Conservation (phyloP, 352 stramenopile species). For the Globisporangium cystogenes region DNA sequence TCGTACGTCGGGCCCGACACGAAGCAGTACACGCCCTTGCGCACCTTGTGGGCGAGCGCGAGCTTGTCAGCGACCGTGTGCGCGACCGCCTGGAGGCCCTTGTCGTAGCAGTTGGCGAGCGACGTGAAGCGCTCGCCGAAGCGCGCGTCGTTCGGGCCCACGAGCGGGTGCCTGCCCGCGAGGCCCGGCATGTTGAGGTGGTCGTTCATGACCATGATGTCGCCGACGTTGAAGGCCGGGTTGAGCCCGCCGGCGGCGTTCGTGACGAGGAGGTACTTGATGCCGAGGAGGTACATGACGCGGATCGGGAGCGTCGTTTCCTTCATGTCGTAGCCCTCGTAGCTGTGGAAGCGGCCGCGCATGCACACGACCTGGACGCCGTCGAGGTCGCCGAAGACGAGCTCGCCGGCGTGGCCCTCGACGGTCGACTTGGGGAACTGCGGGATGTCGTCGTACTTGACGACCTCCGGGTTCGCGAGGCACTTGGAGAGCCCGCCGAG, state of each 20-base stretch:
- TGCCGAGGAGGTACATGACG: constrained; percentile 93
- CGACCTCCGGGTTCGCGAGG: constrained; percentile 81
- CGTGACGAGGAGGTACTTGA: constrained; percentile 95
- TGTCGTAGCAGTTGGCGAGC: constrained; percentile 93
- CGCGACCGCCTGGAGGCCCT: constrained; percentile 81
- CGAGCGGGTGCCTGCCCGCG: constrained; percentile 90
- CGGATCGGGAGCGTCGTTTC: constrained; percentile 93
- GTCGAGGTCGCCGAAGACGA: constrained; percentile 93
- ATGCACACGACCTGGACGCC: constrained; percentile 90
- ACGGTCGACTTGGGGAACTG: constrained; percentile 92
- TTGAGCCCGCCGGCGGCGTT: constrained; percentile 96
- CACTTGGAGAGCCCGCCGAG: constrained; percentile 90
- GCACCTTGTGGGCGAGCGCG: constrained; percentile 76
- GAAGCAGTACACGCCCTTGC: constrained; percentile 94
- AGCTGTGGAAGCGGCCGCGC: constrained; percentile 95
- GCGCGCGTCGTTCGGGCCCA: constrained; percentile 94
- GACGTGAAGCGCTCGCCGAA: constrained; percentile 95
- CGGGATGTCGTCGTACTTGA: constrained; percentile 94
- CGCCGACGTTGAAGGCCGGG: constrained; percentile 91
- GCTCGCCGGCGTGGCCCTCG: constrained; percentile 91
- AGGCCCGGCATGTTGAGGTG: constrained; percentile 94
- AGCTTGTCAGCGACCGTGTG: constrained; percentile 75
- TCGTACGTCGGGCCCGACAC: constrained; percentile 97
- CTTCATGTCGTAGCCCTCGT: constrained; percentile 95
- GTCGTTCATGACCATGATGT: constrained; percentile 96